These are phyloP conservation scores for Epichloe brachyelytri DNA, from an alignment of 2,329 filamentous ascomycete species.

Conservation along the genomic window DNA sequence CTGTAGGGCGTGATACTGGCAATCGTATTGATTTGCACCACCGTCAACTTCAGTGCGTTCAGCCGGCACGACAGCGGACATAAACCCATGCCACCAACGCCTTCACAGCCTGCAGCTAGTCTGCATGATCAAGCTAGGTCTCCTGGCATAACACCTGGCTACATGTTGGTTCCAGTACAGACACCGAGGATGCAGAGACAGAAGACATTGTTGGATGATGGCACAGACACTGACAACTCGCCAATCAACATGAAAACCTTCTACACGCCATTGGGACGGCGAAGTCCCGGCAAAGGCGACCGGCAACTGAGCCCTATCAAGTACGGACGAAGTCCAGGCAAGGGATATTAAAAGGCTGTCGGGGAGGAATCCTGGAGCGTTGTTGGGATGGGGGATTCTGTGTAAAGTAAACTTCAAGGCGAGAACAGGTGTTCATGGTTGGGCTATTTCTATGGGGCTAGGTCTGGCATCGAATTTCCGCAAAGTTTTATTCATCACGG, in stretches of 20 bases:
- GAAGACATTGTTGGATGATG: constrained; percentile 30
- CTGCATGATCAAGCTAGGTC: constrained; percentile 13
- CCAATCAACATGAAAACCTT: constrained; percentile 30
- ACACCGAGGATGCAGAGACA: constrained; percentile 33
- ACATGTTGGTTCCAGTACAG: constrained; percentile 38
- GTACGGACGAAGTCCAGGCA: constrained; percentile 25
- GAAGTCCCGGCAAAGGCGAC: constrained; percentile 37
- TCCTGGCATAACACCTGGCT: constrained; percentile 25
- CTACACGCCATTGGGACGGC: constrained; percentile 32
- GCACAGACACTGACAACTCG: constrained; percentile 38
- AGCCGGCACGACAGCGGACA: constrained; percentile 10
- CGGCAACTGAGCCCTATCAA: constrained; percentile 37
- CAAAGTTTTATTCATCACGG: background rate
- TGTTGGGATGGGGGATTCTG: background rate
- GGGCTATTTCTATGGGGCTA: background rate
- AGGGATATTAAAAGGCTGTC: constrained; percentile 13
- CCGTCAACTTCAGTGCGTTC: constrained; percentile 39
- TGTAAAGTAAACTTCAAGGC: background rate
- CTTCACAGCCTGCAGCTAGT: constrained; percentile 7
- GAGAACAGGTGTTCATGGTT: background rate
- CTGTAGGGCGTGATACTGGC: constrained; percentile 37
- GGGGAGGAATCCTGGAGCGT: background rate
- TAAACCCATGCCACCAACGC: background rate
- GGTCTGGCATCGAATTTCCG: background rate
- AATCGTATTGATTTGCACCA: constrained; percentile 32